Evolutionary conservation across 1,284 basidiomycete species (phyloP).

Genomic region (Kalmanozyma brasiliensis): DNA sequence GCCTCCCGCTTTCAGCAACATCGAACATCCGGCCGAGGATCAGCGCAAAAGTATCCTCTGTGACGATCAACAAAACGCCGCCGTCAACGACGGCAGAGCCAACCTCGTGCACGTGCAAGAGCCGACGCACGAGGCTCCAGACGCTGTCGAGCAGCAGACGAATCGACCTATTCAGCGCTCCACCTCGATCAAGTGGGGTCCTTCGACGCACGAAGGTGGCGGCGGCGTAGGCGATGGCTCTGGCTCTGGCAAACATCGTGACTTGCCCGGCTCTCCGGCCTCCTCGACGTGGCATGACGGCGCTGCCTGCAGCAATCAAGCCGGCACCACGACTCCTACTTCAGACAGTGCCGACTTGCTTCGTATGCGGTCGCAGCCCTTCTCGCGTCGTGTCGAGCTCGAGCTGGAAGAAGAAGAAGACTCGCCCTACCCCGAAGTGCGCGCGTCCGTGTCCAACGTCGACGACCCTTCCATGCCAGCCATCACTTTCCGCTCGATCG

Average conservation of each 20-base stretch:
- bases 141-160: constrained; percentile 1
- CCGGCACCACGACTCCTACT: constrained; percentile 1
- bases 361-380: constrained; percentile 6
- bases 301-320: constrained; percentile 4
- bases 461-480: constrained; percentile 61
- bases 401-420: constrained; percentile 55
- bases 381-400: constrained; percentile 28
- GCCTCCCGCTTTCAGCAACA: constrained; percentile 2
- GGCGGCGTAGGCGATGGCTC: no score
- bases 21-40: background rate
- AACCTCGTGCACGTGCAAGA: constrained; percentile 16
- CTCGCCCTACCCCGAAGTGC: constrained; percentile 62
- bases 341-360: constrained; percentile 34
- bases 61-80: constrained; percentile 29
- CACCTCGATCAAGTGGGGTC: constrained; percentile 44
- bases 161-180: constrained; percentile 6
- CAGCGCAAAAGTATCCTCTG: constrained; percentile 27
- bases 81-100: constrained; percentile 26
- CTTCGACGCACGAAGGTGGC: constrained; percentile 19
- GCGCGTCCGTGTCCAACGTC: constrained; percentile 60
- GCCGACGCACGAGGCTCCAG: no score
- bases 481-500: constrained; percentile 57
- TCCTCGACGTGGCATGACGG: constrained; percentile 12
- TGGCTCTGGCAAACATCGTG: constrained; percentile 8
- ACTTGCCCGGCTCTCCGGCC: constrained; percentile 7